These are phyloP conservation scores for Aspergillus luchuensis DNA, from an alignment of 2,329 filamentous ascomycete species.

Conservation along the genomic window DNA sequence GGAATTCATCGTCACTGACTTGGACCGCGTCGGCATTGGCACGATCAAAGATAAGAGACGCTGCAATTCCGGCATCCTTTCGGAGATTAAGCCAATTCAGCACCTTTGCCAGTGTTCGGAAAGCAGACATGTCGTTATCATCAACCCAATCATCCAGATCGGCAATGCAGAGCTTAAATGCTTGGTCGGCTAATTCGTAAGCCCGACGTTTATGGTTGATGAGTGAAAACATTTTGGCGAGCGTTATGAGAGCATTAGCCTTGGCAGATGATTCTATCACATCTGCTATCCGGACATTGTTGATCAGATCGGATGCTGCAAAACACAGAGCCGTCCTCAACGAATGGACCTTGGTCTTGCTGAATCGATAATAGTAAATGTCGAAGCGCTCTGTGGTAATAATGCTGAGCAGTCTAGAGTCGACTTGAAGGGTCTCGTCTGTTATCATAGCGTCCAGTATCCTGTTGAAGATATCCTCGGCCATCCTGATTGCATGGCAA, in stretches of 20 bases:
- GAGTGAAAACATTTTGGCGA: background rate
- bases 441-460: background rate
- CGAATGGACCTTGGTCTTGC: background rate
- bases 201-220: background rate
- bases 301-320: background rate
- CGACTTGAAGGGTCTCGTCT: background rate
- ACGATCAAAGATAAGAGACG: background rate
- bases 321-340: background rate
- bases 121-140: background rate
- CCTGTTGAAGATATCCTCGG: background rate
- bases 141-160: background rate
- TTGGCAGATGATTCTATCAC: conserved; percentile 1
- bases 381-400: conserved; percentile 1
- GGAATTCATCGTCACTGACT: background rate
- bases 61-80: background rate
- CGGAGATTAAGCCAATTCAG: background rate
- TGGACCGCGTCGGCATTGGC: background rate
- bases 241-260: background rate
- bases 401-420: background rate
- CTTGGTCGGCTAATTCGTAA: background rate
- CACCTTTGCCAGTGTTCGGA: background rate
- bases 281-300: background rate
- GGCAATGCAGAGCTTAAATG: background rate
- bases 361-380: background rate
- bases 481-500: background rate